Evolutionary conservation across 176 grass and related monocot genomes (phyloP).

Genomic region (Elaeis guineensis): DNA sequence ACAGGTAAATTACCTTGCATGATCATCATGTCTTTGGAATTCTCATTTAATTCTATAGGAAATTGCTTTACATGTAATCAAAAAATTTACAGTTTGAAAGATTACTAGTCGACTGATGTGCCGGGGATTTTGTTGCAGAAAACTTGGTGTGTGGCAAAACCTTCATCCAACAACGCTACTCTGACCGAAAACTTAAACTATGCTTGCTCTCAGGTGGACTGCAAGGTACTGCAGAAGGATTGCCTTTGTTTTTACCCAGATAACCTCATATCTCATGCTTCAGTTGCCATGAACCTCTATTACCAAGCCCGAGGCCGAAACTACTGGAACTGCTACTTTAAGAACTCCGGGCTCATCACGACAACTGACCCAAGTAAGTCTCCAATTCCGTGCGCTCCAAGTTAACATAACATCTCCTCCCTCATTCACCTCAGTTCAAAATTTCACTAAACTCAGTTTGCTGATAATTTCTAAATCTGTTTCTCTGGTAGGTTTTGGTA

Average conservation of each 20-base stretch:
- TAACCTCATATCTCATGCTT: constrained; percentile 10
- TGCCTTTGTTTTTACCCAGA: constrained; percentile 13
- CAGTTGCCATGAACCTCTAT: constrained; percentile 46
- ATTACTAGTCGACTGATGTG: too few species aligned
- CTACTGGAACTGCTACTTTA: constrained; percentile 60
- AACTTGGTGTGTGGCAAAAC: constrained; percentile 57
- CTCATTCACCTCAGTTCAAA: too few species aligned
- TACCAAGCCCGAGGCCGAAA: constrained; percentile 42
- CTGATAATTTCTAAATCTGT: too few species aligned
- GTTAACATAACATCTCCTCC: too few species aligned
- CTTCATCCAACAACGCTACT: neutral
- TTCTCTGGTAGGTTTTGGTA: too few species aligned
- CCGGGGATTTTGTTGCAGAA: neutral
- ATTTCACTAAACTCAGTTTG: too few species aligned
- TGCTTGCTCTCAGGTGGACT: constrained; percentile 44
- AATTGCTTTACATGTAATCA: too few species aligned
- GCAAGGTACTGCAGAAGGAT: constrained; percentile 20
- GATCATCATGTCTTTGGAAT: too few species aligned
- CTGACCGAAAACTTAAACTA: constrained; percentile 40
- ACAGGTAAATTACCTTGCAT: too few species aligned
- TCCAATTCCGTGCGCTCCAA: too few species aligned
- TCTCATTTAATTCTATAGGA: too few species aligned
- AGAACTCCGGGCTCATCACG: constrained; percentile 37
- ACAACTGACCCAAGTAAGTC: constrained; percentile 49
- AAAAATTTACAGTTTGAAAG: too few species aligned